Evolutionary conservation across 257 asterid genomes (phyloP).

Genomic region (Nicotiana noctiflora): DNA sequence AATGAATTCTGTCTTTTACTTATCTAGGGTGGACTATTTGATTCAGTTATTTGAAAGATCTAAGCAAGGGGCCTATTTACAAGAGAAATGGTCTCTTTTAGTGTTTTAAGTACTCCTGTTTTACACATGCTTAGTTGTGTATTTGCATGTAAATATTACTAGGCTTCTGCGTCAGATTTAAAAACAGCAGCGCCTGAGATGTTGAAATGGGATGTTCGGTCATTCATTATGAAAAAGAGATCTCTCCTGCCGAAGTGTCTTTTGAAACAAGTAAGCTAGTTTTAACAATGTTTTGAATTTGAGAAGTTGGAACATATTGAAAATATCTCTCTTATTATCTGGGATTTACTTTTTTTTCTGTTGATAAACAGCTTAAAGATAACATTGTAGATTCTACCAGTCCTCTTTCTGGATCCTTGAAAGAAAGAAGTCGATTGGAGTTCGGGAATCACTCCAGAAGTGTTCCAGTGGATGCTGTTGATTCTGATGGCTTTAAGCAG

Average conservation of each 20-base stretch:
- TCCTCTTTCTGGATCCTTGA: slow-evolving; percentile 41
- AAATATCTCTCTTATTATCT: neutral
- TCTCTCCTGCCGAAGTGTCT: slow-evolving; percentile 21
- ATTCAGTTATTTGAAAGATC: neutral
- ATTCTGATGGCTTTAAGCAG: slow-evolving; percentile 12
- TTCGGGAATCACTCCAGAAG: slow-evolving; percentile 23
- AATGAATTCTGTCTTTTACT: slow-evolving; percentile 6
- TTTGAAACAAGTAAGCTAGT: slow-evolving; percentile 36
- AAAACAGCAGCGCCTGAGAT: slow-evolving; percentile 30
- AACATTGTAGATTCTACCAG: slow-evolving; percentile 34
- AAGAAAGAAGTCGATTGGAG: slow-evolving; percentile 46
- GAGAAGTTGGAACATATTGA: neutral
- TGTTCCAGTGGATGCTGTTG: slow-evolving; percentile 11
- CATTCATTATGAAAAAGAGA: slow-evolving; percentile 47
- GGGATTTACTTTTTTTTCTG: slow-evolving; percentile 13
- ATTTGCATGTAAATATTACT: slow-evolving; percentile 12
- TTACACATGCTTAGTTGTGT: slow-evolving; percentile 7
- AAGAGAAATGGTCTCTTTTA: slow-evolving; percentile 2
- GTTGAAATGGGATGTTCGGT: slow-evolving; percentile 46
- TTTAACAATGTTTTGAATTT: neutral
- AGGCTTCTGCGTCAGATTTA: slow-evolving; percentile 30
- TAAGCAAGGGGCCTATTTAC: neutral
- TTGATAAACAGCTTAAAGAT: slow-evolving; percentile 45
- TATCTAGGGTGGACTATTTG: neutral
- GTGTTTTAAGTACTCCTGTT: neutral